These are phyloP conservation scores for Naganishia sp. DNA, from an alignment of 1,284 basidiomycete species.

Conservation along the genomic window DNA sequence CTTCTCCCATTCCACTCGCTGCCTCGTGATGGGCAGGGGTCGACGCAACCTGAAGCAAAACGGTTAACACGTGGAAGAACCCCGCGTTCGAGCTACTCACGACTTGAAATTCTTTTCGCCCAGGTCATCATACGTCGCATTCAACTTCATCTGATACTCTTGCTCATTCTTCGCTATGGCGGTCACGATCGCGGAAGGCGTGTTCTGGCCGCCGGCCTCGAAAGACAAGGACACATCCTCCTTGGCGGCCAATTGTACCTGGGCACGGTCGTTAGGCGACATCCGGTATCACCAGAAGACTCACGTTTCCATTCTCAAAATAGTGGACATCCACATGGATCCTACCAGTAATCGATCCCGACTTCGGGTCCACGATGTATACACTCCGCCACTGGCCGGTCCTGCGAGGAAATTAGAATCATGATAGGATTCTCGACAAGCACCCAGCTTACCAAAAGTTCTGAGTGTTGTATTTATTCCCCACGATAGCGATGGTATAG, in stretches of 20 bases:
- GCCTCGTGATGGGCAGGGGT: conserved; percentile 84
- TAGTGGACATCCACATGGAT: conserved; percentile 87
- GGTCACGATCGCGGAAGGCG: conserved; percentile 63
- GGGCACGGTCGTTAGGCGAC: conserved; percentile 16
- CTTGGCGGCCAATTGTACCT: conserved; percentile 84
- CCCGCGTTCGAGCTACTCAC: conserved; percentile 38
- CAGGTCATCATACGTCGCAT: conserved; percentile 78
- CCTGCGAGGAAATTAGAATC: conserved; percentile 57
- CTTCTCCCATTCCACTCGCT: conserved; percentile 93
- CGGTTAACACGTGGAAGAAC: not conserved
- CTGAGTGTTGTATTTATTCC: conserved; percentile 86
- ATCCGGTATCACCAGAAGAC: conserved; percentile 36
- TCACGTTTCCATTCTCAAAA: conserved; percentile 91
- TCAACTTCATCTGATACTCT: conserved; percentile 76
- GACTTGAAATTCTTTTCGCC: conserved; percentile 84
- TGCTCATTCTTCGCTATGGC: conserved; percentile 76
- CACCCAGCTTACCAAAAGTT: conserved; percentile 73
- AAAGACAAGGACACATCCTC: conserved; percentile 68
- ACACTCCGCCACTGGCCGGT: conserved; percentile 80
- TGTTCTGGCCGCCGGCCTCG: conserved; percentile 60
- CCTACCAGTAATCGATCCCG: conserved; percentile 56
- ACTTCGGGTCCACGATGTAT: conserved; percentile 55
- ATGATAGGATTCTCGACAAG: not conserved
- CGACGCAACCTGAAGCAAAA: conserved; percentile 65
- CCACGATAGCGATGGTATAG: conserved; percentile 78